Evolutionary conservation across 1,284 basidiomycete species (phyloP).

Genomic region (Austroboletus novae-zelandiae): DNA sequence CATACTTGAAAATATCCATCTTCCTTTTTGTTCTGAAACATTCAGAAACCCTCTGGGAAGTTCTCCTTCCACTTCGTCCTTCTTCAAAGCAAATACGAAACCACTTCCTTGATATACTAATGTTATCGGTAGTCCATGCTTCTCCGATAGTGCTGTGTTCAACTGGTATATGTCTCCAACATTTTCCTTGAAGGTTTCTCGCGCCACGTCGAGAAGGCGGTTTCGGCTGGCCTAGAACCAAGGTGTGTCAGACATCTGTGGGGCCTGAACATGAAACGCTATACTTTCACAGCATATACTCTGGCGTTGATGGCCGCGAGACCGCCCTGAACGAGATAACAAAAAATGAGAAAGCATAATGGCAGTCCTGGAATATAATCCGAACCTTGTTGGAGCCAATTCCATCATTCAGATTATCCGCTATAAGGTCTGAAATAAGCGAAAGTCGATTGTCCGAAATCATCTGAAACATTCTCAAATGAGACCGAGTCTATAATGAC

Average conservation of each 20-base stretch:
- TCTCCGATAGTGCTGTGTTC: slow-evolving; percentile 53
- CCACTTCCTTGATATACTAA: slow-evolving; percentile 70
- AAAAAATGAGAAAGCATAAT: not conserved
- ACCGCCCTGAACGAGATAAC: slow-evolving; percentile 48
- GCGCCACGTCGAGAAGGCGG: slow-evolving; percentile 85
- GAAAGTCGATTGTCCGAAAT: slow-evolving; percentile 67
- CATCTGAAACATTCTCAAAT: slow-evolving; percentile 45
- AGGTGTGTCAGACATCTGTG: not conserved
- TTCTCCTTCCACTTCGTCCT: slow-evolving; percentile 59
- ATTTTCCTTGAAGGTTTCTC: slow-evolving; percentile 91
- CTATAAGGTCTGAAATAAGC: slow-evolving; percentile 60
- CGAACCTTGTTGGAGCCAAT: slow-evolving; percentile 55
- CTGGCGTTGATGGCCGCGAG: slow-evolving; percentile 67
- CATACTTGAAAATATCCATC: slow-evolving; percentile 74
- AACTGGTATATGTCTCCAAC: slow-evolving; percentile 79
- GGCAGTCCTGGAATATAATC: not conserved
- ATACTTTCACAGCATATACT: slow-evolving; percentile 81
- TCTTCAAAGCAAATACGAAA: slow-evolving; percentile 70
- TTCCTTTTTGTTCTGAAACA: slow-evolving; percentile 61
- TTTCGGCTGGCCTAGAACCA: slow-evolving; percentile 65
- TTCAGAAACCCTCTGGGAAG: slow-evolving; percentile 73
- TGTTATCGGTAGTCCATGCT: slow-evolving; percentile 61
- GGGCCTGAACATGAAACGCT: not conserved
- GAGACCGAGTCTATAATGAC: too few species aligned
- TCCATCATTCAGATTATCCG: slow-evolving; percentile 71